Evolutionary conservation across 176 grass and related monocot genomes (phyloP).

Genomic region (Thalia dealbata): DNA sequence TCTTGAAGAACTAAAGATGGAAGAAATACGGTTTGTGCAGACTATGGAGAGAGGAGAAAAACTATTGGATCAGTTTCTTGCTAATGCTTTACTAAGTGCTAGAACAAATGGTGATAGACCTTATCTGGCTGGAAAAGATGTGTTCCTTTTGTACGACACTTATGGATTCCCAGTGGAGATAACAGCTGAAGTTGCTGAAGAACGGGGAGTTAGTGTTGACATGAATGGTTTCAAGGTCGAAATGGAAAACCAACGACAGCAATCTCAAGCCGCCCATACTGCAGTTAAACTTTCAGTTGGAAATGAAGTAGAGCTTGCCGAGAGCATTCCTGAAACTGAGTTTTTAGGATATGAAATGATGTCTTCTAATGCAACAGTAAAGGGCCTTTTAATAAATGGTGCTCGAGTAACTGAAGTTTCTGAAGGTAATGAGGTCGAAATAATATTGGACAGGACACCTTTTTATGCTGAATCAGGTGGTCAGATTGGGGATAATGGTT

Average conservation of each 20-base stretch:
- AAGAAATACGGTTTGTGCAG: constrained; percentile 89
- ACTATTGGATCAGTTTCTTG: constrained; percentile 67
- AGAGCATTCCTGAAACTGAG: constrained; percentile 67
- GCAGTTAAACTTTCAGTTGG: constrained; percentile 74
- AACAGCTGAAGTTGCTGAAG: constrained; percentile 79
- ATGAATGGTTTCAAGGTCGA: constrained; percentile 79
- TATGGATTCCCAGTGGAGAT: constrained; percentile 97
- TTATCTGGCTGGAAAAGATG: constrained; percentile 76
- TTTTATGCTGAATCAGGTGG: constrained; percentile 98
- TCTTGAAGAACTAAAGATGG: constrained; percentile 81
- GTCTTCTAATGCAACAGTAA: constrained; percentile 52
- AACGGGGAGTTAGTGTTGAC: constrained; percentile 58
- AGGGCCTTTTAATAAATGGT: constrained; percentile 76
- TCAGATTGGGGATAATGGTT: constrained; percentile 92
- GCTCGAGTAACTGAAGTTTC: constrained; percentile 55
- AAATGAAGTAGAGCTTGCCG: constrained; percentile 66
- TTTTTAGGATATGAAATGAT: constrained; percentile 89
- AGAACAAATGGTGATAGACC: constrained; percentile 44
- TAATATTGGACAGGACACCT: constrained; percentile 79
- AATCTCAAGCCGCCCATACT: constrained; percentile 85
- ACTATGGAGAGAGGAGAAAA: constrained; percentile 93
- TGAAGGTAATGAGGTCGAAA: constrained; percentile 74
- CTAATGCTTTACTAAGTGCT: constrained; percentile 50
- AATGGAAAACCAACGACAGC: constrained; percentile 94
- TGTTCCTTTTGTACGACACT: constrained; percentile 92